These are phyloP conservation scores for Apiospora phragmitis DNA, from an alignment of 2,329 filamentous ascomycete species.

Conservation along the genomic window DNA sequence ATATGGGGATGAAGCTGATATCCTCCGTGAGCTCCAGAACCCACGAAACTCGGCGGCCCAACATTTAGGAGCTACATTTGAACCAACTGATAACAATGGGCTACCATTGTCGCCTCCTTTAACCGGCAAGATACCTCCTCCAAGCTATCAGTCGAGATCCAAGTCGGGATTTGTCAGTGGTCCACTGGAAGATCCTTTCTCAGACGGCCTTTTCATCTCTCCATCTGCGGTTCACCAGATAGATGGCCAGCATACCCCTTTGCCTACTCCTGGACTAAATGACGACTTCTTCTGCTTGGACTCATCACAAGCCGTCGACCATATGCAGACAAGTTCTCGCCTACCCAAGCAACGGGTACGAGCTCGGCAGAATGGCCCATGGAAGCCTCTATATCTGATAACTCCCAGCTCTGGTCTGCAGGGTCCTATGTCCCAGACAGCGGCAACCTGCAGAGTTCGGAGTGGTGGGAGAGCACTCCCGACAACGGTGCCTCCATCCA, in stretches of 20 bases:
- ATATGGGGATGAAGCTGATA: background rate
- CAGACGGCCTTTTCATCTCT: background rate
- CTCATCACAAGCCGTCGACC: slow-evolving; percentile 17
- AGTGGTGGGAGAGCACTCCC: slow-evolving; percentile 28
- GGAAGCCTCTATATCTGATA: slow-evolving; percentile 29
- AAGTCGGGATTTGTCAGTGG: slow-evolving; percentile 29
- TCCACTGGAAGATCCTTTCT: slow-evolving; percentile 32
- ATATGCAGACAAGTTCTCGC: slow-evolving; percentile 14
- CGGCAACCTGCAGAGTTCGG: slow-evolving; percentile 18
- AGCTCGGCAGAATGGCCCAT: slow-evolving; percentile 34
- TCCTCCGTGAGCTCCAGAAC: slow-evolving; percentile 8
- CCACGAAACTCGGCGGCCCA: slow-evolving; percentile 18
- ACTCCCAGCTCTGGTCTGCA: slow-evolving; percentile 18
- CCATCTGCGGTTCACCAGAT: background rate
- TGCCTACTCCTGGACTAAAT: background rate
- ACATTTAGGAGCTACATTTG: slow-evolving; percentile 17
- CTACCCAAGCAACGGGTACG: slow-evolving; percentile 22
- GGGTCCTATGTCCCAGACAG: slow-evolving; percentile 21
- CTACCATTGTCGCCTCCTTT: slow-evolving; percentile 31
- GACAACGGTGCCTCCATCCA: background rate
- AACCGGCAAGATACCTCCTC: slow-evolving; percentile 26
- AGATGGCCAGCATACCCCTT: background rate
- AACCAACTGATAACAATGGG: slow-evolving; percentile 24
- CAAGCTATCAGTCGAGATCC: slow-evolving; percentile 17
- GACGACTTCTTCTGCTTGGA: slow-evolving; percentile 23